These are phyloP conservation scores for Aspergillus aculeatus DNA, from an alignment of 2,329 filamentous ascomycete species.

Conservation along the genomic window DNA sequence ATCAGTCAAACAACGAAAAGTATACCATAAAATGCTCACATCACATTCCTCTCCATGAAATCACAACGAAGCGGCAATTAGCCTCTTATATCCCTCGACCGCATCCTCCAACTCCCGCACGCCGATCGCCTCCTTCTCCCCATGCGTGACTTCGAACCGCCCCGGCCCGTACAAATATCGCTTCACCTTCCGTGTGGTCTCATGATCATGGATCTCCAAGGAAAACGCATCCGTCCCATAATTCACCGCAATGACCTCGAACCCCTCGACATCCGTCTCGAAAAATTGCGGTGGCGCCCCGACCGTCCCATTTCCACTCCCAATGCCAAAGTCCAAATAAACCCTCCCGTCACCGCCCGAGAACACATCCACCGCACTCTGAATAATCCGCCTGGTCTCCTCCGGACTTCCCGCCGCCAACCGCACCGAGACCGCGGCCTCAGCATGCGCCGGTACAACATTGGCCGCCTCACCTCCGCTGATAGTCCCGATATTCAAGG, in stretches of 20 bases:
- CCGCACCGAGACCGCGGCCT: constrained; percentile 64
- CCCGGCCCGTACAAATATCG: constrained; percentile 63
- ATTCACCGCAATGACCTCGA: constrained; percentile 80
- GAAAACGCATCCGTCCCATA: constrained; percentile 92
- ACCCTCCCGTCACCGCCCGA: constrained; percentile 49
- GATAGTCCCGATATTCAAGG: constrained; percentile 78
- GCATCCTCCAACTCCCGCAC: constrained; percentile 73
- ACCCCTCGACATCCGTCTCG: constrained; percentile 80
- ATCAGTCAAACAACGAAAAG: too few relatives aligned
- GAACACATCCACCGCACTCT: constrained; percentile 54
- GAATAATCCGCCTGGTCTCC: constrained; percentile 58
- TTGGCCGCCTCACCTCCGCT: constrained; percentile 82
- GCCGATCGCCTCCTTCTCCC: constrained; percentile 75
- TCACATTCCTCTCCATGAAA: too few relatives aligned
- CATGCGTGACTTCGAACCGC: constrained; percentile 83
- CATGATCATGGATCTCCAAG: constrained; percentile 52
- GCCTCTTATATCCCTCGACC: constrained; percentile 73
- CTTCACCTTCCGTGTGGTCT: constrained; percentile 52
- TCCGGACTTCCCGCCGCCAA: constrained; percentile 52
- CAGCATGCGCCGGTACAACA: constrained; percentile 76
- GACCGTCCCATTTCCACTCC: constrained; percentile 30
- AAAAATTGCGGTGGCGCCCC: constrained; percentile 77
- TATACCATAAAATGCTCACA: too few relatives aligned
- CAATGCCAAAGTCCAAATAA: constrained; percentile 56
- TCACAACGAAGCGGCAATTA: constrained; percentile 50